Evolutionary conservation across 495 filamentous ascomycete species (phyloP), one percentile per base, ranked within the genome.

Genomic region (Neurospora discreta): DNA sequence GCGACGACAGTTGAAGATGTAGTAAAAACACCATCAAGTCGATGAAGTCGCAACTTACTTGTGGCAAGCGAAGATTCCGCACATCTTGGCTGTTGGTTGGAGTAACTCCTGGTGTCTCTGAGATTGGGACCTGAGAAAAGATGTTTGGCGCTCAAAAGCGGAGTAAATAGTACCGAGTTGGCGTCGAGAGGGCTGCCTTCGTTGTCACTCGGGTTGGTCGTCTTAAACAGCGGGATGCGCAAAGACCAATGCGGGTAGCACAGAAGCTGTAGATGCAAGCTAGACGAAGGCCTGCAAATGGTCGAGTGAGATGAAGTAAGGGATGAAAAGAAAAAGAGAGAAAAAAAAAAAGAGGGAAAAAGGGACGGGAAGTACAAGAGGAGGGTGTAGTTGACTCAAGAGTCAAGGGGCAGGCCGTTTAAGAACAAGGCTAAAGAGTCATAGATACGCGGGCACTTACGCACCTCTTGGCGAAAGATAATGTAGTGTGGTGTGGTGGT

Each of bases 31-130:
- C 30, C 41, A 70, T 43, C 74, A 46, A 68, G 20, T 33, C 26
- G 30, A 42, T 26, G 71, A 69, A 68, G 72, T 65, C 52, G 52
- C 71, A 60, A 83, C 92, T 81, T 84, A 95, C 93, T 87, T 85
- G 83, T 98, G 92, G 82, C 94, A 97, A 77, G 94, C 94, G 81
- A 98, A 97, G 78, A 99, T 98, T 80, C 95, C 95, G 80, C 86
- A 88, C 86, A 88, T 88, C 69, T 77, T 86, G 80, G 73, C 58
- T 40, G 68, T 33, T 44, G 68, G 15, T 41, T 7, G 33, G 36
- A 38, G 68, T 69, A 69, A 10, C 33, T 69, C 33, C 39, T 44
- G 68, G 36, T 69, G 18, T 42, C 40, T 60, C 30, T 36, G 36
- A 44, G 20, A 36, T 15, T n/a, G 72, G 70, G 69, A 73, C 73